These are phyloP conservation scores for Platanthera zijinensis DNA, from an alignment of 106 monocot genomes.

Conservation along the genomic window DNA sequence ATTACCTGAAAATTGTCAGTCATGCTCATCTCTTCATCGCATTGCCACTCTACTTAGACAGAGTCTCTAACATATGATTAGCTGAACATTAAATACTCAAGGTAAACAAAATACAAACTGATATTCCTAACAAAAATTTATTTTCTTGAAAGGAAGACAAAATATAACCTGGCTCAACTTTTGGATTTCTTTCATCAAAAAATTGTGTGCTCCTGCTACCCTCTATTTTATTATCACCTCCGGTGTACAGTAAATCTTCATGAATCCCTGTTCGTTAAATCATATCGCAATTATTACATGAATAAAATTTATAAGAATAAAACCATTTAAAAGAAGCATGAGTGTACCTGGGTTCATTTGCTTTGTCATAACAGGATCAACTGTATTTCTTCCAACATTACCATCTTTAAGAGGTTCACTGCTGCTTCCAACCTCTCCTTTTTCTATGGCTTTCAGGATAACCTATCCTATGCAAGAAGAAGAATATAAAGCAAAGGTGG, in stretches of 20 bases:
- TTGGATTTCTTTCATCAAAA: not conserved
- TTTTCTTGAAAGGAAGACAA: not conserved
- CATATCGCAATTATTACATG: not conserved
- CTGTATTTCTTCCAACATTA: constrained; percentile 33
- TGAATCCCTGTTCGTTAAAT: constrained; percentile 26
- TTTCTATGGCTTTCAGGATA: constrained; percentile 78
- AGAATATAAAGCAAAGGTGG: not conserved
- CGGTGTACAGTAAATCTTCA: constrained; percentile 27
- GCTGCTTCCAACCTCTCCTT: constrained; percentile 77
- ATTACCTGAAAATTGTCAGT: not conserved
- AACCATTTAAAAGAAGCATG: constrained; percentile 1
- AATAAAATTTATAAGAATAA: not conserved
- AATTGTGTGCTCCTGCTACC: constrained; percentile 14
- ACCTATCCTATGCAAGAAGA: constrained; percentile 49
- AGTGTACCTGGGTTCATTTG: constrained; percentile 39
- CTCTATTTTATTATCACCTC: constrained; percentile 34
- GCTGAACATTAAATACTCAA: constrained; percentile 8
- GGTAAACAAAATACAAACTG: not conserved
- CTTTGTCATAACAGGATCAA: constrained; percentile 25
- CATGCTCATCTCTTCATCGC: constrained; percentile 24
- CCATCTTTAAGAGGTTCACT: constrained; percentile 62
- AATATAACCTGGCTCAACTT: constrained; percentile 1
- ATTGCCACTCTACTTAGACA: constrained; percentile 12
- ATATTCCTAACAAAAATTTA: not conserved
- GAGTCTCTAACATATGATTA: constrained; percentile 9